Percentiles rank a stretch among this genome's conserved stretches.
These are phyloP conservation scores for Monilinia laxa DNA, from an alignment of 2,329 filamentous ascomycete species.

Conservation along the genomic window DNA sequence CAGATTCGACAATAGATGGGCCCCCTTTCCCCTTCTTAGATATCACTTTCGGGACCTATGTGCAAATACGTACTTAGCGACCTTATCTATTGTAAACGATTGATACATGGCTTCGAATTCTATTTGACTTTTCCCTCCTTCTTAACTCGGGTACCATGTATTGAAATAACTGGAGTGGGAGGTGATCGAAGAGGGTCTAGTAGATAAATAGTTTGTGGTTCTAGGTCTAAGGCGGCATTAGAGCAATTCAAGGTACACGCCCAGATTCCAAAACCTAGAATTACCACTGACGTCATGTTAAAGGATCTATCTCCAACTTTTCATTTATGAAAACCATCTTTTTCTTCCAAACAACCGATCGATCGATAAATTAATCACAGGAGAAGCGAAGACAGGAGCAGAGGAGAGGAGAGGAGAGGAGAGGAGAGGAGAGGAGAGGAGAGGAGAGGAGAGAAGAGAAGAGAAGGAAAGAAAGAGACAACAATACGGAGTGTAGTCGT, in stretches of 20 bases:
- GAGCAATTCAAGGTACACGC: slow-evolving; percentile 5
- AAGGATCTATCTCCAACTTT: slow-evolving; percentile 15
- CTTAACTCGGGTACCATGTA: neutral
- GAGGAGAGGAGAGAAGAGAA: neutral
- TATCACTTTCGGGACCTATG: too few relatives aligned
- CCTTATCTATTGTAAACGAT: too few relatives aligned
- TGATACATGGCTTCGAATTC: too few relatives aligned
- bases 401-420: too few relatives aligned
- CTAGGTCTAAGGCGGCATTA: slow-evolving; percentile 5
- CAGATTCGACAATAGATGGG: too few relatives aligned
- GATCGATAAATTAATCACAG: neutral
- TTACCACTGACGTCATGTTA: slow-evolving; percentile 1
- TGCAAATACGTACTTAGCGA: too few relatives aligned
- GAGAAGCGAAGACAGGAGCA: too few relatives aligned
- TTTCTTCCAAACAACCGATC: neutral
- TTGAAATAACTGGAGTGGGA: neutral
- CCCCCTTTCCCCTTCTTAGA: too few relatives aligned
- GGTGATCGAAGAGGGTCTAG: too few relatives aligned
- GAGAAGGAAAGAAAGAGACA: neutral
- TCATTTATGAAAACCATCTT: neutral
- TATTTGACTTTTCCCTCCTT: too few relatives aligned
- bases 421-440: too few relatives aligned
- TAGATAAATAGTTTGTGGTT: too few relatives aligned
- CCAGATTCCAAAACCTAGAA: neutral
- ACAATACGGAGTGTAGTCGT: neutral